phyloP scores from a whole-genome alignment of 192 early-diverging fungal genomes.

The Backusella tuberculispora region DNA sequence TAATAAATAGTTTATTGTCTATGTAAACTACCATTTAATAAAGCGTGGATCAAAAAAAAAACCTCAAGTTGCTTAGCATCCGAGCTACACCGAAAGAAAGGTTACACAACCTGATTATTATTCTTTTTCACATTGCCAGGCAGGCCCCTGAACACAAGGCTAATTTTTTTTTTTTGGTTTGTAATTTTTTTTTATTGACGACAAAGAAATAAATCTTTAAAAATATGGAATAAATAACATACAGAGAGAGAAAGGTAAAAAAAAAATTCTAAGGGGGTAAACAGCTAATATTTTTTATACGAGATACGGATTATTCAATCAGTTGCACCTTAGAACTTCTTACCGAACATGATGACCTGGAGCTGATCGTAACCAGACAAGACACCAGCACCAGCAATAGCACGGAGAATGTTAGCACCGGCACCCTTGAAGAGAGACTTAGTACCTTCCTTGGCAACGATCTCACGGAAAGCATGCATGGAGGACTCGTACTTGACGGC shows the following conservation, averaged over 20 bases:
- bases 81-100: neutral
- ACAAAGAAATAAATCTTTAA: conserved; percentile 14
- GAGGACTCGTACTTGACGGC: conserved; percentile 89
- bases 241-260: neutral
- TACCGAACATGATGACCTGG: conserved; percentile 39
- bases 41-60: neutral
- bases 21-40: neutral
- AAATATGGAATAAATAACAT: conserved; percentile 18
- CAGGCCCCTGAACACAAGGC: neutral
- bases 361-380: conserved; percentile 79
- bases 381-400: conserved; percentile 96
- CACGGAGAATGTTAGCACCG: conserved; percentile 99
- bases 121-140: conserved; percentile 8
- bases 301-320: conserved; percentile 7
- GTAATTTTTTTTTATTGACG: conserved; percentile 10
- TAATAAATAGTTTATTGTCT: neutral
- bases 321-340: conserved; percentile 31
- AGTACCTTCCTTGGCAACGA: conserved; percentile 89
- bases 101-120: neutral
- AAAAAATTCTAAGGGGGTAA: conserved; percentile 7
- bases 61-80: neutral
- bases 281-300: conserved; percentile 11
- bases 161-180: neutral
- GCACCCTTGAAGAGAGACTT: conserved; percentile 99
- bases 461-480: conserved; percentile 85